Base-by-base conservation (phyloP, 306 rosid genomes). In the Trifolium pratense region DNA sequence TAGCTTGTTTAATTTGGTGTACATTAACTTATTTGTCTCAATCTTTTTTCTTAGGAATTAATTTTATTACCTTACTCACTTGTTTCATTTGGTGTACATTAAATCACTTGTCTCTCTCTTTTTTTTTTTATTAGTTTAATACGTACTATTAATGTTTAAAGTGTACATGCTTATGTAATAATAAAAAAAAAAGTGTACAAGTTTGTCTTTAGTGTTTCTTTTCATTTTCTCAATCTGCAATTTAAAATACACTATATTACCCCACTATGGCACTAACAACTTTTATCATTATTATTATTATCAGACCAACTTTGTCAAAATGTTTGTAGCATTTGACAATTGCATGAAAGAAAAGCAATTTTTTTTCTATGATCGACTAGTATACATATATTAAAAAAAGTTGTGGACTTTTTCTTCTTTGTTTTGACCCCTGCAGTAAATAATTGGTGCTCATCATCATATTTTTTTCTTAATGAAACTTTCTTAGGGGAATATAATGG, bases 251-350 rank as follows among this genome's bases (percentile, higher is more conserved):
- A 58, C 49, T 13, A 43, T 43, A 43, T 36, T 42, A 31, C n/a
- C 59, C 75, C 68, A 70, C 53, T 74, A 40, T 26, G 72, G 1
- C 57, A 55, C 70, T 57, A 71, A 76, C 51, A 45, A 65, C 46
- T 71, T 75, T 81, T 64, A 59, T 64, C 52, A 56, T 81, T 31
- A 71, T 75, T 52, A 71, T 75, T 52, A 31, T 36, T 52, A 31
- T 36, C 18, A 71, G 49, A 45, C 71, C 72, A 68, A 74, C 53
- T 74, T 74, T 68, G 68, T 75, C 78, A 48, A 81, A 71, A 17
- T 75, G 80, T 71, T 13, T 66, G 16, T 14, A 57, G 26, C 42
- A 21, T 59, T 68, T 65, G 52, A 81, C 63, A 65, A 56, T 56
- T 64, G 18, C 52, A 56, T 6, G 4, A 23, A 58, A 57, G 0